phyloP scores from a whole-genome alignment of 2,329 filamentous ascomycete species.

The Calonectria hawksworthii region DNA sequence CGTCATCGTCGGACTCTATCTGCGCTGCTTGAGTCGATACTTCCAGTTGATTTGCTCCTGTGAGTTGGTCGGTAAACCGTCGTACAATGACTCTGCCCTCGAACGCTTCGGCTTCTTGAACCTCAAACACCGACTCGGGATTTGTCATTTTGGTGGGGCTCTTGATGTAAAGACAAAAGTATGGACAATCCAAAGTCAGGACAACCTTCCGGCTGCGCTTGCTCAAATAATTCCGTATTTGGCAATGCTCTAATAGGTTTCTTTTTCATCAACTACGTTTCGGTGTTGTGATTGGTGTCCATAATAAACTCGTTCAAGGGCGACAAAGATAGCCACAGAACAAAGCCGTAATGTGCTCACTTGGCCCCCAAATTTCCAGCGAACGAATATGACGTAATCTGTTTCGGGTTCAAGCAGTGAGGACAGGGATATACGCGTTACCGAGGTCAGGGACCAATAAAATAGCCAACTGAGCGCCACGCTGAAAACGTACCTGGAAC shows the following conservation, averaged over 20 bases:
- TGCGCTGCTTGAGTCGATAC: not conserved
- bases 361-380: not conserved
- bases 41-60: not conserved
- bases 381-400: not conserved
- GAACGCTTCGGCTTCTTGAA: not conserved
- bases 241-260: too few relatives aligned
- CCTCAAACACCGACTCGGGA: not conserved
- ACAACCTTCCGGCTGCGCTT: too few relatives aligned
- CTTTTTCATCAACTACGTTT: too few relatives aligned
- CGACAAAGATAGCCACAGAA: too few relatives aligned
- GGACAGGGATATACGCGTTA: not conserved
- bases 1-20: not conserved
- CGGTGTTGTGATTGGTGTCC: not conserved
- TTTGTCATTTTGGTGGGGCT: not conserved
- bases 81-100: not conserved
- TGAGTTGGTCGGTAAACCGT: not conserved
- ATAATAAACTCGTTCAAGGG: not conserved
- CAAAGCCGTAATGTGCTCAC: too few relatives aligned
- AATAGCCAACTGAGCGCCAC: not conserved
- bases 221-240: too few relatives aligned
- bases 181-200: too few relatives aligned
- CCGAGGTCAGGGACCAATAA: not conserved
- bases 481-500: too few relatives aligned
- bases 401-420: not conserved
- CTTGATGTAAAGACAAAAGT: too few relatives aligned